phyloP scores from a whole-genome alignment of 2,329 filamentous ascomycete species.

The Malbranchea zuffiana region DNA sequence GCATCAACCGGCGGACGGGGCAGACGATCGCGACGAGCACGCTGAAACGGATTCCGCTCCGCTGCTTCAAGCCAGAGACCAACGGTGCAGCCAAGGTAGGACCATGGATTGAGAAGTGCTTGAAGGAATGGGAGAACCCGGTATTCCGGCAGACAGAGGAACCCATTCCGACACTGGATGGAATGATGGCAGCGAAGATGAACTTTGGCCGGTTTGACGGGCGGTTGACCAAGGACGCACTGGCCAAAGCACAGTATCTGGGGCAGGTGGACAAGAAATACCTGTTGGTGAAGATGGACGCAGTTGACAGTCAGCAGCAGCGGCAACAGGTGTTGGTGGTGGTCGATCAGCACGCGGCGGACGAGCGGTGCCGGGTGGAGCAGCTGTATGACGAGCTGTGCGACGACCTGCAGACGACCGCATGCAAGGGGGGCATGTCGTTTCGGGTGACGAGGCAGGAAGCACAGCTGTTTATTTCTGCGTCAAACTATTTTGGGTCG shows the following conservation, averaged over 20 bases:
- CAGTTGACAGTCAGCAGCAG: constrained; percentile 14
- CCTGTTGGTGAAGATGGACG: constrained; percentile 51
- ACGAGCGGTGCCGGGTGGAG: constrained; percentile 77
- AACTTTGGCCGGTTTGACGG: constrained; percentile 9
- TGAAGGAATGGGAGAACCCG: constrained; percentile 63
- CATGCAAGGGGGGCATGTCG: constrained; percentile 43
- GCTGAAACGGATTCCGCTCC: constrained; percentile 13
- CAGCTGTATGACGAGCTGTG: constrained; percentile 52
- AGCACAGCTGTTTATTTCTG: constrained; percentile 43
- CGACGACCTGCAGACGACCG: constrained; percentile 20
- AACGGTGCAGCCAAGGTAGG: constrained; percentile 4
- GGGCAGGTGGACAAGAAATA: constrained; percentile 86
- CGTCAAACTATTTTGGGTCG: constrained; percentile 47
- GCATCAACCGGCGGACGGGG: constrained; percentile 28
- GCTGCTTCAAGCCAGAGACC: constrained; percentile 1
- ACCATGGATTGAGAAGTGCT: constrained; percentile 50
- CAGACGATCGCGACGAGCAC: constrained; percentile 20
- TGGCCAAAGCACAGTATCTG: constrained; percentile 55
- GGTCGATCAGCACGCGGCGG: constrained; percentile 89
- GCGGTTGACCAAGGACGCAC: constrained; percentile 48
- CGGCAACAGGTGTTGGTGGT: constrained; percentile 56
- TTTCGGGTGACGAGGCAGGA: constrained; percentile 59
- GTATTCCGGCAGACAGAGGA: constrained; percentile 50
- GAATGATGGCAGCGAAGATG: neutral
- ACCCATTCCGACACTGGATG: constrained; percentile 27